Percentiles rank a stretch among this genome's conserved stretches.
phyloP scores from a whole-genome alignment of 169 alveolate species.

The Plasmodium berghei region DNA sequence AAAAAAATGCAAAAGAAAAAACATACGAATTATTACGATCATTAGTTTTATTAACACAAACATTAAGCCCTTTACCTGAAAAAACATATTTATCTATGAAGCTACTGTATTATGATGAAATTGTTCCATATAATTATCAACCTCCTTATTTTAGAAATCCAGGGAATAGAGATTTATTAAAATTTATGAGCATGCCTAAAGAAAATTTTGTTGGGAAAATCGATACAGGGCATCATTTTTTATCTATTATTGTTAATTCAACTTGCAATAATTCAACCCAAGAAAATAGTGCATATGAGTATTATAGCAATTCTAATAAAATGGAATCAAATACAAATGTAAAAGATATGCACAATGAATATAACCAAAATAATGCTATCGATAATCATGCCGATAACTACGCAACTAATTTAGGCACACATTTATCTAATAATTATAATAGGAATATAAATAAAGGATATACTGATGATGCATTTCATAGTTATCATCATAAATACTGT shows the following conservation, averaged over 20 bases:
- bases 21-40: slow-evolving; percentile 82
- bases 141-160: slow-evolving; percentile 88
- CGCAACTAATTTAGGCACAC: no score
- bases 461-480: neutral
- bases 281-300: slow-evolving; percentile 5
- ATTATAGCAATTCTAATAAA: neutral
- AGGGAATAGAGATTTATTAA: slow-evolving; percentile 76
- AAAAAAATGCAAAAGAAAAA: slow-evolving; percentile 79
- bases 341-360: neutral
- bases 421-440: neutral
- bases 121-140: slow-evolving; percentile 86
- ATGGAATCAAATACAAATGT: slow-evolving; percentile 10
- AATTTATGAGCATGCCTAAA: slow-evolving; percentile 75
- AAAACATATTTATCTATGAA: slow-evolving; percentile 86
- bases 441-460: neutral
- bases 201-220: slow-evolving; percentile 84
- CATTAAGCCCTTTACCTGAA: slow-evolving; percentile 89
- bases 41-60: slow-evolving; percentile 86
- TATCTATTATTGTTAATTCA: slow-evolving; percentile 79
- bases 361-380: no score
- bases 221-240: slow-evolving; percentile 79
- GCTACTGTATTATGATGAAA: slow-evolving; percentile 86
- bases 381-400: no score
- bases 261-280: slow-evolving; percentile 46
- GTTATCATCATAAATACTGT: no score